Evolutionary conservation across 2,329 filamentous ascomycete genomes (phyloP).

Genomic region (Fusarium neocosmosporiellum): DNA sequence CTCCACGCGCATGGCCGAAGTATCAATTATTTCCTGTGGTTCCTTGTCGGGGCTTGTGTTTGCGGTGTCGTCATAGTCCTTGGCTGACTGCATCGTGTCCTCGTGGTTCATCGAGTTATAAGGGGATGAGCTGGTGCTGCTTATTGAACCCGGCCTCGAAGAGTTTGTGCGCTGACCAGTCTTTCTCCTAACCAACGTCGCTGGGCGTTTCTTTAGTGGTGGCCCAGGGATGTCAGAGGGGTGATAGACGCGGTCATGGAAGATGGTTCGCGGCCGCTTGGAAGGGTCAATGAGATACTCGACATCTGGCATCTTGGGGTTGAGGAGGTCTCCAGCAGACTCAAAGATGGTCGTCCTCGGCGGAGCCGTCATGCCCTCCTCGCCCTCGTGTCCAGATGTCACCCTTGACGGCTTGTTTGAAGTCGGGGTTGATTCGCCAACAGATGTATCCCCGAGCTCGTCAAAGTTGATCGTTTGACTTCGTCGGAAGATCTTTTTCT

Average conservation of each 20-base stretch:
- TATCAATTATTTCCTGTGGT: slow-evolving; percentile 59
- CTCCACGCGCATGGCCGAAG: slow-evolving; percentile 85
- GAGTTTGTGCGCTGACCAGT: slow-evolving; percentile 41
- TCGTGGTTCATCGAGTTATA: slow-evolving; percentile 52
- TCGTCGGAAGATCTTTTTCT: slow-evolving; percentile 78
- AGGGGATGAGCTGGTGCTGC: slow-evolving; percentile 50
- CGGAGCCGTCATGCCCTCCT: slow-evolving; percentile 71
- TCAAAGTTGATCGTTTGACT: slow-evolving; percentile 74
- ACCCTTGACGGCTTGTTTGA: slow-evolving; percentile 49
- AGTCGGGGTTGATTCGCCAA: slow-evolving; percentile 8
- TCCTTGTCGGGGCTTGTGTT: slow-evolving; percentile 59
- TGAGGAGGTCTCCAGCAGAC: slow-evolving; percentile 90
- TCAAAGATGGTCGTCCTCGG: slow-evolving; percentile 95
- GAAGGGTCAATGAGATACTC: slow-evolving; percentile 88
- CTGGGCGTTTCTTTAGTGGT: slow-evolving; percentile 68
- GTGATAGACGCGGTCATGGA: slow-evolving; percentile 96
- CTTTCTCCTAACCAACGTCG: slow-evolving; percentile 50
- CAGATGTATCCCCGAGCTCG: slow-evolving; percentile 13
- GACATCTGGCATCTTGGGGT: slow-evolving; percentile 84
- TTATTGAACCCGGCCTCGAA: slow-evolving; percentile 37
- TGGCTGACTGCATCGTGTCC: slow-evolving; percentile 56
- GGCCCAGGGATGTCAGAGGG: slow-evolving; percentile 91
- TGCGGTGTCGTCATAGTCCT: slow-evolving; percentile 64
- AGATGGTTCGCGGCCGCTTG: slow-evolving; percentile 87
- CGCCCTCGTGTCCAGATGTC: slow-evolving; percentile 63